phyloP scores from a whole-genome alignment of 257 asterid genomes.

The Datura wrightii region DNA sequence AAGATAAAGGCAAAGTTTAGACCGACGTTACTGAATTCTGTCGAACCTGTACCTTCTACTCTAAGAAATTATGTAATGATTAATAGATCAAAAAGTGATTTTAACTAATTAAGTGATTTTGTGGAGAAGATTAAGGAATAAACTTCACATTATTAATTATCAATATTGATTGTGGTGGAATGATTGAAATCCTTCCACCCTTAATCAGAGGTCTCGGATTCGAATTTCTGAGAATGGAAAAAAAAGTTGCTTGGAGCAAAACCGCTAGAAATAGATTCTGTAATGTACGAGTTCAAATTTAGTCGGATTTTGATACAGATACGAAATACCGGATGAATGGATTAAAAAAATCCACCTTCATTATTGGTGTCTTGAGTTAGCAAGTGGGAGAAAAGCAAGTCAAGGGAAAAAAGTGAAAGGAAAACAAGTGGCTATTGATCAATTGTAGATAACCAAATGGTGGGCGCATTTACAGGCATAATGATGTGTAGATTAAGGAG shows the following conservation, averaged over 20 bases:
- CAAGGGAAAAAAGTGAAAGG: too few species aligned
- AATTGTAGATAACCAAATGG: too few species aligned
- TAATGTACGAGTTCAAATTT: too few species aligned
- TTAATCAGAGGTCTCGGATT: too few species aligned
- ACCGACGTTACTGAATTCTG: neutral
- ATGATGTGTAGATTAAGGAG: too few species aligned
- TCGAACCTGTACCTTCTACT: neutral
- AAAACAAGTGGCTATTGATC: too few species aligned
- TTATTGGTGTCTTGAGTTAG: neutral
- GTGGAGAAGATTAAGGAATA: neutral
- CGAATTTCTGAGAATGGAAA: too few species aligned
- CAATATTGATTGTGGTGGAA: neutral
- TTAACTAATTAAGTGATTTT: neutral
- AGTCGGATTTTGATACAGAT: rapidly evolving
- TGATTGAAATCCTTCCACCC: neutral
- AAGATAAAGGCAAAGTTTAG: neutral
- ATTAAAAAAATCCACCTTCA: too few species aligned
- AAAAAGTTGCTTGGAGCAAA: neutral
- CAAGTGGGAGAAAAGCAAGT: too few species aligned
- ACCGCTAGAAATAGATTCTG: neutral
- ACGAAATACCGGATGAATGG: neutral
- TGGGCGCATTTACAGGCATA: too few species aligned
- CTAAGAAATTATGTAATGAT: neutral
- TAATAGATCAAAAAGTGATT: constrained; percentile 12
- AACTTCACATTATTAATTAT: neutral